Evolutionary conservation across 345 rosid genomes (phyloP).

Genomic region (Citrus reticulata): DNA sequence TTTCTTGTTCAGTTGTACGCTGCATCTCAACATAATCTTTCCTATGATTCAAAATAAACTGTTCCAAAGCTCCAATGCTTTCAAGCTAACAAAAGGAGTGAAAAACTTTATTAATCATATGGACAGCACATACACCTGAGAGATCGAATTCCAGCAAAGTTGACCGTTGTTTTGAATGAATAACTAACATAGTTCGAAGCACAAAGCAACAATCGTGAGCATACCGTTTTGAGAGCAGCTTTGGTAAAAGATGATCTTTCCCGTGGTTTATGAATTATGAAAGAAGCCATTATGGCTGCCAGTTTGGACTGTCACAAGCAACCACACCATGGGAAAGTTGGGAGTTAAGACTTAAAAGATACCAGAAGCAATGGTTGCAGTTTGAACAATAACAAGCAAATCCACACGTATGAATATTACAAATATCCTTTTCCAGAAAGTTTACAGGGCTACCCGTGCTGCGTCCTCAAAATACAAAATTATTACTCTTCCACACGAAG

Average conservation of each 20-base stretch:
- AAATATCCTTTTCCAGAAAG: background rate
- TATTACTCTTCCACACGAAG: background rate
- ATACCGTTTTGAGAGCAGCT: slow-evolving; percentile 75
- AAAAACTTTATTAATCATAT: background rate
- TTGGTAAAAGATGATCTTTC: slow-evolving; percentile 57
- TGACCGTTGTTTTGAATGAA: background rate
- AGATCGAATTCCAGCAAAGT: background rate
- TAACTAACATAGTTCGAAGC: background rate
- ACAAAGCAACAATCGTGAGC: background rate
- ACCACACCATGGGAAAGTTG: background rate
- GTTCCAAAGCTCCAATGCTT: slow-evolving; percentile 72
- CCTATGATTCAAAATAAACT: slow-evolving; percentile 69
- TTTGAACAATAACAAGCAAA: background rate
- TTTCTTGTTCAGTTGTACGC: slow-evolving; percentile 80
- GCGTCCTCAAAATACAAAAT: too few relatives aligned
- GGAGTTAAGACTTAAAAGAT: background rate
- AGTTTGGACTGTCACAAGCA: slow-evolving; percentile 53
- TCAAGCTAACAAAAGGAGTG: slow-evolving; percentile 42
- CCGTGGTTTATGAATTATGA: slow-evolving; percentile 71
- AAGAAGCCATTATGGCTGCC: slow-evolving; percentile 76
- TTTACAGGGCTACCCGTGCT: background rate
- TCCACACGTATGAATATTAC: background rate
- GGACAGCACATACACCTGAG: background rate
- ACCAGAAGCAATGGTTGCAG: background rate
- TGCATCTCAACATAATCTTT: slow-evolving; percentile 85